phyloP scores from a whole-genome alignment of 441 rosid genomes.

The Corymbia calophylla region DNA sequence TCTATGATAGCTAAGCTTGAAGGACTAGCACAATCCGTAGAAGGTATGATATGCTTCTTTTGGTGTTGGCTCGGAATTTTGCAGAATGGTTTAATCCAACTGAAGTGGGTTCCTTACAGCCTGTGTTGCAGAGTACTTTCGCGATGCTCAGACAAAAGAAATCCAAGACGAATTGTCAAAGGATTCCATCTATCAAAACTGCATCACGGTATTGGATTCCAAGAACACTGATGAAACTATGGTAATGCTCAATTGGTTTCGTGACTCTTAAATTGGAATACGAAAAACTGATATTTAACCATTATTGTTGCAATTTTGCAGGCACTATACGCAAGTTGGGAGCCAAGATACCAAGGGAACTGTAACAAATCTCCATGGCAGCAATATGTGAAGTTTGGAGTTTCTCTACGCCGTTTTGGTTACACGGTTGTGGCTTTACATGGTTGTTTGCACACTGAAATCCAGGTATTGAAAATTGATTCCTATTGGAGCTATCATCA shows the following conservation, averaged over 20 bases:
- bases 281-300: not conserved
- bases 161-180: conserved; percentile 19
- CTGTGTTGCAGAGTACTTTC: conserved; percentile 64
- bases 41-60: conserved; percentile 28
- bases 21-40: conserved; percentile 63
- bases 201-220: conserved; percentile 70
- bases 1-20: conserved; percentile 61
- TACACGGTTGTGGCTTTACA: conserved; percentile 74
- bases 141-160: conserved; percentile 18
- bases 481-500: not conserved
- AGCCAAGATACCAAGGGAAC: conserved; percentile 60
- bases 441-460: conserved; percentile 13
- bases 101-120: conserved; percentile 22
- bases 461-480: not conserved
- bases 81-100: not conserved
- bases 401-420: conserved; percentile 79
- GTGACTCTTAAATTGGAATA: not conserved
- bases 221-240: conserved; percentile 81
- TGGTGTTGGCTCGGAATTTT: not conserved
- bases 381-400: conserved; percentile 76
- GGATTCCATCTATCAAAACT: conserved; percentile 64
- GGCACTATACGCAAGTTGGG: conserved; percentile 87
- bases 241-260: conserved; percentile 23
- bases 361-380: conserved; percentile 65
- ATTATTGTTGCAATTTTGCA: not conserved